These are phyloP conservation scores for Apiospora aurea DNA, from an alignment of 2,329 filamentous ascomycete species.

Conservation along the genomic window DNA sequence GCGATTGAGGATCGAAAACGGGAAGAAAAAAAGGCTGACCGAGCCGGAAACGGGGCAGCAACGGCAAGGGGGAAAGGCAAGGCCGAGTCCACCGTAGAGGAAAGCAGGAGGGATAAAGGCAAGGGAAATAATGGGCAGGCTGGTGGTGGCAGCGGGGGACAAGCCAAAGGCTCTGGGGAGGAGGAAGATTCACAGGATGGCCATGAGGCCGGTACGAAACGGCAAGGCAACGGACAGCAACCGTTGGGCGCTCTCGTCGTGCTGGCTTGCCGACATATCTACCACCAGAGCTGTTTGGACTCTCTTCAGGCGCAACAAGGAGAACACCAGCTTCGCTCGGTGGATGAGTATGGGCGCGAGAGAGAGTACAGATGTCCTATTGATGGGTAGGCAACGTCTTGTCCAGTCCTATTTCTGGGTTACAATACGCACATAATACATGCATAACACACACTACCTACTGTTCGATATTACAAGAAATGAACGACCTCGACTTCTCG, in stretches of 20 bases:
- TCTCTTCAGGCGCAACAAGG: slow-evolving; percentile 63
- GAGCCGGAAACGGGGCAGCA: slow-evolving; percentile 34
- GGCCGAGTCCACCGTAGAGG: slow-evolving; percentile 31
- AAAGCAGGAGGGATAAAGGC: slow-evolving; percentile 39
- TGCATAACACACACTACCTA: not conserved
- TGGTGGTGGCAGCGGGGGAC: slow-evolving; percentile 34
- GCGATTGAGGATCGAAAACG: slow-evolving; percentile 54
- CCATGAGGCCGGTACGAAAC: not conserved
- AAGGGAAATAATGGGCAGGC: slow-evolving; percentile 48
- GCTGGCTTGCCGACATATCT: slow-evolving; percentile 74
- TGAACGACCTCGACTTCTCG: not conserved
- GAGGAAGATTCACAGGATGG: slow-evolving; percentile 38
- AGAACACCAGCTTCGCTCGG: slow-evolving; percentile 49
- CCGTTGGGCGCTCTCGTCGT: slow-evolving; percentile 71
- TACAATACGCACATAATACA: slow-evolving; percentile 5
- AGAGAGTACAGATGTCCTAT: slow-evolving; percentile 64
- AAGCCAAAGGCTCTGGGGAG: slow-evolving; percentile 39
- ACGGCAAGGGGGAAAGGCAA: slow-evolving; percentile 48
- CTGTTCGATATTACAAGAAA: not conserved
- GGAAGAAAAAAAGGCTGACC: slow-evolving; percentile 50
- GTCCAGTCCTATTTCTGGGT: not conserved
- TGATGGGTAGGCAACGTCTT: slow-evolving; percentile 51
- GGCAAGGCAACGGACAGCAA: slow-evolving; percentile 38
- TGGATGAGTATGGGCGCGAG: slow-evolving; percentile 51
- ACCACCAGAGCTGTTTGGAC: slow-evolving; percentile 74